Base-by-base conservation (phyloP, 176 grass and related monocot genomes). In the Thalia dealbata region DNA sequence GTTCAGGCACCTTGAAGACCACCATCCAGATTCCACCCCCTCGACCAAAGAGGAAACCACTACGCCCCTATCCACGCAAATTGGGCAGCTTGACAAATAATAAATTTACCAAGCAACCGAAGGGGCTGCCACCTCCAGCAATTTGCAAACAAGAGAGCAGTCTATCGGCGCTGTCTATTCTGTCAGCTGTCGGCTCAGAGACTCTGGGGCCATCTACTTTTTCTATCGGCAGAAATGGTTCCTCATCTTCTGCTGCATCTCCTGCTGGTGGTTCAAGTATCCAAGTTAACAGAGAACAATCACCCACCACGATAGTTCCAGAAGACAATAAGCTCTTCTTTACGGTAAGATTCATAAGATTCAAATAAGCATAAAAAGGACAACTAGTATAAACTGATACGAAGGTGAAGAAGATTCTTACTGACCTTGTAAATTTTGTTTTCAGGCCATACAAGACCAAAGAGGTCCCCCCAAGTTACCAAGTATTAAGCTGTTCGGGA, bases 1-100 rank as follows among this genome's bases (percentile, higher is more conserved):
- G 44, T 38, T 23, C 74, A 19, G 77, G 75, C 30, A 81, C 63
- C 7, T 19, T 48, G n/a, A 41, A 75, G 45, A 25, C 67, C 55
- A 25, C 67, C 55, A 88, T 99, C 45, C 82, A 88, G 73, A 93
- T 99, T 55, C 95, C 95, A 54, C 95, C 95, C 3, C 95, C 95
- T 18, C 87, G 95, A 61, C 95, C 95, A 21, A 99, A 99, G 81
- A 82, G 76, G 74, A 99, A 88, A 56, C 90, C 95, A 3, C 14
- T 85, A n/a, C 87, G 86, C 58, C 93, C 93, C n/a, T 96, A 63
- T 62, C 73, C 73, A 10, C 56, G 73, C 18, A 75, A 75, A 63
- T 26, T 63, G 73, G 22, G 58, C 10, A 62, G 62, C 28, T 19
- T 29, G 23, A 11, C 73, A 2, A 46, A 11, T 32, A 61, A 75